Conservation (phyloP, 2,329 filamentous ascomycete species). For the Phialophora expanda region DNA sequence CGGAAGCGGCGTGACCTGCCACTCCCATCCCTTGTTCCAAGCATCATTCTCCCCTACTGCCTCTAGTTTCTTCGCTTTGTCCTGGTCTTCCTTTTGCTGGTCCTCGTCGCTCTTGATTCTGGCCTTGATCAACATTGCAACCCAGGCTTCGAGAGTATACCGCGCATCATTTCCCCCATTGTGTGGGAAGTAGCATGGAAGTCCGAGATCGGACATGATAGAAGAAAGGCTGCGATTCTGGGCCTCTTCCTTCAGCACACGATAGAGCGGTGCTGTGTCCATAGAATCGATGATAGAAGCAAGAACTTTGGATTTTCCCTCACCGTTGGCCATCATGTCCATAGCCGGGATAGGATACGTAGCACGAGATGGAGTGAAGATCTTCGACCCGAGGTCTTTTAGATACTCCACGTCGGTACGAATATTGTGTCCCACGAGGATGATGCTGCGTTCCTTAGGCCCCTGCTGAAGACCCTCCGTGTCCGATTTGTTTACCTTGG, state of each 20-base stretch:
- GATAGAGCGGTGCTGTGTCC: conserved; percentile 76
- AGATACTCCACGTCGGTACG: conserved; percentile 72
- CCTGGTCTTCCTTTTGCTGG: conserved; percentile 10
- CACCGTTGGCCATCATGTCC: conserved; percentile 24
- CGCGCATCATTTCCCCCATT: conserved; percentile 87
- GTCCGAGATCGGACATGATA: conserved; percentile 68
- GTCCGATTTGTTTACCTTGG: conserved; percentile 1
- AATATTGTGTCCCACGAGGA: conserved; percentile 81
- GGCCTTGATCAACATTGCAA: conserved; percentile 62
- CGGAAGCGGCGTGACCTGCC: background rate
- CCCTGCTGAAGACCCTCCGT: conserved; percentile 23
- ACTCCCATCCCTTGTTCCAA: background rate
- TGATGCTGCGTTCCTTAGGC: conserved; percentile 60
- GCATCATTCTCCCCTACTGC: background rate
- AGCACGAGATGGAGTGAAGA: conserved; percentile 37
- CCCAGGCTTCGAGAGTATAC: conserved; percentile 75
- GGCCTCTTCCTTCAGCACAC: conserved; percentile 57
- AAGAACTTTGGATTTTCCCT: conserved; percentile 42
- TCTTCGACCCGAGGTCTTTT: conserved; percentile 65
- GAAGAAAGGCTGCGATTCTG: conserved; percentile 61
- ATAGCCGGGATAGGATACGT: conserved; percentile 45
- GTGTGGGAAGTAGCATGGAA: conserved; percentile 71
- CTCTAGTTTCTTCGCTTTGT: background rate
- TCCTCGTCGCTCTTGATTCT: conserved; percentile 38
- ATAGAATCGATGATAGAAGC: conserved; percentile 66